Base-by-base conservation (phyloP, 176 grass and related monocot genomes). In the Eragrostis curvula region DNA sequence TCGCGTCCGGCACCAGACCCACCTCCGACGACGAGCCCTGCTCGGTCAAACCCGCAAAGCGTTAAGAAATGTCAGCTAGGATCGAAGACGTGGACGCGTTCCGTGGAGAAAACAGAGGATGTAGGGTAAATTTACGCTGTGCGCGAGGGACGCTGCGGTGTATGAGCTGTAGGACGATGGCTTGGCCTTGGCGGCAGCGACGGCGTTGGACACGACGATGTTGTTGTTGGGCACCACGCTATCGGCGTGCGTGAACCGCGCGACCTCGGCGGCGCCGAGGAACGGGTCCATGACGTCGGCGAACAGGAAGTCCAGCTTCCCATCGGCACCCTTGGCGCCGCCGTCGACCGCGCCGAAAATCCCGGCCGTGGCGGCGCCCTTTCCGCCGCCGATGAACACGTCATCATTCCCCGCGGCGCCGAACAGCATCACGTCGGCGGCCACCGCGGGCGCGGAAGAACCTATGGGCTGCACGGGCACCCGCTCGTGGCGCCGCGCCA, bases 401-500 rank as follows among this genome's bases (percentile, higher is more conserved):
- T n/a, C n/a, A n/a, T 36, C 32, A 4, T 36, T 4, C 32, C 32
- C 32, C 32, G 32, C 85, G 68, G 13, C 48, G 32, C 12, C 61
- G 12, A 88, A 79, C 66, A 83, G 21, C 77, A 84, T 49, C 42
- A 79, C 45, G 11, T 77, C 51, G 57, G 11, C n/a, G n/a, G n/a
- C n/a, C n/a, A n/a, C 3, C 32, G 32, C 32, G 32, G 32, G 3
- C 32, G 32, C 3, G 9, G 57, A 25, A 13, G 74, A 0, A 0
- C 75, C 86, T 24, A 94, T 88, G 47, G 95, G 92, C 24, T 73
- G 62, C 16, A 97, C 71, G 46, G 88, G 92, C 6, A 85, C 66
- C 29, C 92, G 92, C 36, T 95, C 90, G 86, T 98, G 96, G 74
- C 92, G 92, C 13, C 90, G 90, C 14, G 90, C 90, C 1, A 98